Base-by-base conservation (phyloP, 768 basidiomycete species). In the Nidularia sp. region DNA sequence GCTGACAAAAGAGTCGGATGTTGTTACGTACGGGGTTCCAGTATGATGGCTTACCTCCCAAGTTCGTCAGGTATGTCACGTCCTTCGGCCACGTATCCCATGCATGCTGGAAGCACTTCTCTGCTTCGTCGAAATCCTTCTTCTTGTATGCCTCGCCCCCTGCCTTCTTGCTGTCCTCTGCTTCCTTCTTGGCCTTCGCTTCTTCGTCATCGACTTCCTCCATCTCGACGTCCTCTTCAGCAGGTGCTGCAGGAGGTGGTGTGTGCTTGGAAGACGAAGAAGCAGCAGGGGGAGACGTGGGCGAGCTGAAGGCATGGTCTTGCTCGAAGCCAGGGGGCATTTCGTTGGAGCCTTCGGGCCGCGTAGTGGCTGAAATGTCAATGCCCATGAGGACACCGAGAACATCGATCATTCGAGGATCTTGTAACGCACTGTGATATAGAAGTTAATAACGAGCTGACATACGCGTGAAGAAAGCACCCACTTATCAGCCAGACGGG, bases 61-160 rank as follows among this genome's bases (percentile, higher is more conserved):
- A 69, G 69, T 99, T 99, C 47, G 93, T 93, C 52, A 98, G 74
- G 80, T 86, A 98, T 8, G 93, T 90, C 55, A 98, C 77, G 66
- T 99, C 94, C 72, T 96, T 90, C 29, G 93, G 92, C 81, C 86
- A 95, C 13, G 81, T 62, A 55, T 96, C 92, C 94, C 95, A 98
- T 4, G 97, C 97, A 62, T 87, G 84, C 58, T 81, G 70, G 74
- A 91, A 99, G 56, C 81, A 76, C 52, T 75, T 74, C 46, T 82
- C 81, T 15, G 97, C 96, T 53, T 82, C 80, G 29, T 78, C 83
- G 59, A 98, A 92, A 44, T 88, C 77, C 54, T 90, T 81, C 61
- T 86, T 83, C 78, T 93, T 95, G 78, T 98, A 98, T 5, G 86
- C 83, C 41, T 82, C 85, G 52, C 77, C 73, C 48, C 94, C 95